Conservation (phyloP, 306 rosid genomes). For the Trifolium subterraneum region DNA sequence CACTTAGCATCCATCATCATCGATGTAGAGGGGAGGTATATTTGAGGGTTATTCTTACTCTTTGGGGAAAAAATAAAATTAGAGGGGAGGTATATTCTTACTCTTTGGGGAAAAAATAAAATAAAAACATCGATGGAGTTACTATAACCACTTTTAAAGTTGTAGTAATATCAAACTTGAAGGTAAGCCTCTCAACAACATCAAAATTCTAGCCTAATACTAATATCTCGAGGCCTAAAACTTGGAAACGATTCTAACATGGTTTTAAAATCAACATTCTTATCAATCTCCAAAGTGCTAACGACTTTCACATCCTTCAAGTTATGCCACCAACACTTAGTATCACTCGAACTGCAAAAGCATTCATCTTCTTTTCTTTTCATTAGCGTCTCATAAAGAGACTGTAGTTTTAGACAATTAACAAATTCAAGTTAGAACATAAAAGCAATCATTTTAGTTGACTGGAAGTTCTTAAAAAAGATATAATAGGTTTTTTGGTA, state of each 20-base stretch:
- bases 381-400: background rate
- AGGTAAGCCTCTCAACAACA: background rate
- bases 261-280: background rate
- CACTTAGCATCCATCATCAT: no score
- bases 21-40: no score
- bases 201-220: background rate
- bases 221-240: background rate
- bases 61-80: no score
- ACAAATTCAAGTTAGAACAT: background rate
- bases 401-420: background rate
- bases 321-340: slow-evolving; percentile 45
- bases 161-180: background rate
- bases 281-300: background rate
- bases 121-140: no score
- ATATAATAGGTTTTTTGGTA: no score
- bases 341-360: slow-evolving; percentile 10
- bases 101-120: no score
- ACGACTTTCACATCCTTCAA: slow-evolving; percentile 33
- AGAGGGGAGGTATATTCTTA: no score
- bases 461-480: no score
- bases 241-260: background rate
- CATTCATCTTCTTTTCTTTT: background rate
- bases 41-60: no score
- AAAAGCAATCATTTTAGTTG: no score
- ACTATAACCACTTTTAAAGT: no score